phyloP scores from a whole-genome alignment of 2,329 filamentous ascomycete genomes.

The Fusarium luffae region DNA sequence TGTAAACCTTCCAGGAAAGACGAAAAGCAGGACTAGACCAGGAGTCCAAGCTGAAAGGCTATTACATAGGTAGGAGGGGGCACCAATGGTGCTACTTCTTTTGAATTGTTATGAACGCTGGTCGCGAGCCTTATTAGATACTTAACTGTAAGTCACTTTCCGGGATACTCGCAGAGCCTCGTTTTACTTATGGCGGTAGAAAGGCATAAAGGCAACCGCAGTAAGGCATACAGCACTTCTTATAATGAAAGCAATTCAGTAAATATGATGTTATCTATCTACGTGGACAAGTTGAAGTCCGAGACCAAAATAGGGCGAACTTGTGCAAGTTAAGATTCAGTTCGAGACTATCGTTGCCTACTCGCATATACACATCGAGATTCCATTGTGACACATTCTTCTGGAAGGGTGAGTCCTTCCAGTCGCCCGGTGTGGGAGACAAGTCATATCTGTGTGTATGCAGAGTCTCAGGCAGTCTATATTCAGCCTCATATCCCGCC shows the following conservation, averaged over 20 bases:
- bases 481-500: constrained; percentile 28
- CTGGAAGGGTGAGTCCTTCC: constrained; percentile 23
- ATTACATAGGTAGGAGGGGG: background rate
- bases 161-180: constrained; percentile 22
- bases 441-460: constrained; percentile 6
- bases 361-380: background rate
- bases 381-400: background rate
- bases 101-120: constrained; percentile 1
- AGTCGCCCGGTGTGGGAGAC: constrained; percentile 10
- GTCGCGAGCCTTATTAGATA: constrained; percentile 31
- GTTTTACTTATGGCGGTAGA: background rate
- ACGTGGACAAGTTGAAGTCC: background rate
- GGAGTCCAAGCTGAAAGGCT: constrained; percentile 4
- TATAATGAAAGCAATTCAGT: background rate
- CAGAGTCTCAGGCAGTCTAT: constrained; percentile 16
- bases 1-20: constrained; percentile 28
- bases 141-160: constrained; percentile 13
- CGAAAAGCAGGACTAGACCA: background rate
- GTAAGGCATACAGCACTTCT: constrained; percentile 19
- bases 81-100: constrained; percentile 1
- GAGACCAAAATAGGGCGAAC: constrained; percentile 23
- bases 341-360: background rate
- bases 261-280: background rate
- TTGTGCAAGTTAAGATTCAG: constrained; percentile 23
- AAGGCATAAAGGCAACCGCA: constrained; percentile 18